phyloP scores from a whole-genome alignment of 2,329 filamentous ascomycete species.

The Emergomyces africanus region DNA sequence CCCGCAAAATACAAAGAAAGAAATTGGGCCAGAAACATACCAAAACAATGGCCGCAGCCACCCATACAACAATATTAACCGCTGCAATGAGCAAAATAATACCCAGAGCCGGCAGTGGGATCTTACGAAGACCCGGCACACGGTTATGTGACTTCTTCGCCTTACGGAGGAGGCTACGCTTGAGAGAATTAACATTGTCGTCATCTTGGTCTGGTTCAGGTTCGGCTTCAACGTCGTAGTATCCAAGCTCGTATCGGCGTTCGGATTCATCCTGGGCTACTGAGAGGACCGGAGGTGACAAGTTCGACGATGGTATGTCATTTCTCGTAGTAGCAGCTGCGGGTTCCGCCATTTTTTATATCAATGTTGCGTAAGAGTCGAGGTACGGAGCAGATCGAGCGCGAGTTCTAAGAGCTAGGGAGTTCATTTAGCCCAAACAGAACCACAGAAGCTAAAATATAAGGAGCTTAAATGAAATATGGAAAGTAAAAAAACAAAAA shows the following conservation, averaged over 20 bases:
- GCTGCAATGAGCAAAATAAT: slow-evolving; percentile 43
- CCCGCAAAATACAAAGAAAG: background rate
- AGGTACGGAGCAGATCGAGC: background rate
- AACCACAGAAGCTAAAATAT: background rate
- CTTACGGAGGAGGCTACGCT: slow-evolving; percentile 20
- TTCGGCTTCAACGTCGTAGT: background rate
- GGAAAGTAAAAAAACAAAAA: background rate
- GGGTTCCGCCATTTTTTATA: background rate
- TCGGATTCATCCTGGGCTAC: background rate
- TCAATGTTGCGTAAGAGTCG: background rate
- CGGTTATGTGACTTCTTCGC: slow-evolving; percentile 37
- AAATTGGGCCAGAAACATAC: slow-evolving; percentile 23
- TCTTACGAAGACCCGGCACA: slow-evolving; percentile 42
- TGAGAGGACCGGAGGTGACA: background rate
- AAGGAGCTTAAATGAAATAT: background rate
- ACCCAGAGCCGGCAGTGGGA: slow-evolving; percentile 44
- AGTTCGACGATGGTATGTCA: background rate
- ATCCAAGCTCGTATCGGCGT: background rate
- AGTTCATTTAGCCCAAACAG: background rate
- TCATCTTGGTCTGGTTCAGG: slow-evolving; percentile 1
- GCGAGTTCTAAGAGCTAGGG: background rate
- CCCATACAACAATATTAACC: slow-evolving; percentile 47
- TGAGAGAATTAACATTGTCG: slow-evolving; percentile 3
- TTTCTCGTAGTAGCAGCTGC: background rate
- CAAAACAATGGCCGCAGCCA: slow-evolving; percentile 44